Evolutionary conservation across 495 filamentous ascomycete species (phyloP).

Genomic region (Aspergillus kassunensis): DNA sequence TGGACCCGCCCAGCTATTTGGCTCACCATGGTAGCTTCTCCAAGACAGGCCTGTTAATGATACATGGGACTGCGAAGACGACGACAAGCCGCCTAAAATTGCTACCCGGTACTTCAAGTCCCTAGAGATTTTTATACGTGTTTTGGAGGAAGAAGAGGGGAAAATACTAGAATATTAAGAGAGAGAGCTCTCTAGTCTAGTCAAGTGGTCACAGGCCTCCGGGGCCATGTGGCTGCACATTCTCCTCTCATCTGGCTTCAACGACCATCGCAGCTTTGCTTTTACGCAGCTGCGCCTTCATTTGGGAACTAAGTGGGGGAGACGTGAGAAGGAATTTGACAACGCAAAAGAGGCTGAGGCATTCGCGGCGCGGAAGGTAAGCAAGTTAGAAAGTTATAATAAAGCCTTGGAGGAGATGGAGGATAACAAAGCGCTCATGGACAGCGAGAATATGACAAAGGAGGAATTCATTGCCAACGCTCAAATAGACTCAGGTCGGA

Average conservation of each 20-base stretch:
- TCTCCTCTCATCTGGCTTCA: constrained; percentile 30
- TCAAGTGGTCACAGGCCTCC: constrained; percentile 26
- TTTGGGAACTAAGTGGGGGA: constrained; percentile 26
- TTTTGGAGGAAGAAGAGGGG: constrained; percentile 35
- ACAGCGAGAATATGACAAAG: constrained; percentile 26
- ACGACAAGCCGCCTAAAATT: constrained; percentile 21
- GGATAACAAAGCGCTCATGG: constrained; percentile 22
- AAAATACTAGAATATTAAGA: constrained; percentile 23
- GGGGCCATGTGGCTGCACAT: constrained; percentile 36
- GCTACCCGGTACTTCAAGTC: constrained; percentile 27
- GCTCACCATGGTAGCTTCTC: constrained; percentile 35
- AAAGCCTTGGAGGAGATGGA: constrained; percentile 27
- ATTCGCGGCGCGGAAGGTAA: constrained; percentile 21
- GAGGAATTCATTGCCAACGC: constrained; percentile 23
- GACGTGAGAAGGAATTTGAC: constrained; percentile 18
- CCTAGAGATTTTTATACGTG: constrained; percentile 26
- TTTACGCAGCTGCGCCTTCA: constrained; percentile 28
- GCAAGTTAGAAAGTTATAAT: constrained; percentile 23
- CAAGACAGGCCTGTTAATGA: constrained; percentile 25
- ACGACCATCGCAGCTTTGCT: constrained; percentile 26
- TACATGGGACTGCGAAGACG: constrained; percentile 23
- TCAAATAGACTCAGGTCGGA: not conserved
- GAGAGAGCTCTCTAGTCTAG: constrained; percentile 29
- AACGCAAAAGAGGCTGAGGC: constrained; percentile 15
- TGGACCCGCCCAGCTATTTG: constrained; percentile 35